phyloP scores from a whole-genome alignment of 345 rosid genomes.

The Trapa incisa region DNA sequence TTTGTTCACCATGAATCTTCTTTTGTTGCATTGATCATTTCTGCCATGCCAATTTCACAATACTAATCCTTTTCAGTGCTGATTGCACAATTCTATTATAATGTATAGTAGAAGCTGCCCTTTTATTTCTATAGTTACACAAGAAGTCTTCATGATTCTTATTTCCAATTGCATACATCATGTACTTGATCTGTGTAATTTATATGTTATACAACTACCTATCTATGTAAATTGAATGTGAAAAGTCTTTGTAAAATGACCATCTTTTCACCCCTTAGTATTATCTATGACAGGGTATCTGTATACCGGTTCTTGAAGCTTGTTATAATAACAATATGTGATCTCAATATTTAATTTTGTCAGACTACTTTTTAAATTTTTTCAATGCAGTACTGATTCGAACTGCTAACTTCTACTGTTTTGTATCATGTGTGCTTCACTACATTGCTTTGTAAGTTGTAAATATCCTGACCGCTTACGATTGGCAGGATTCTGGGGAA shows the following conservation, averaged over 20 bases:
- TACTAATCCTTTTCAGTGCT: no score
- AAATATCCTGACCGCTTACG: conserved; percentile 9
- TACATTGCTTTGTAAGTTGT: background rate
- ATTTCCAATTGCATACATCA: background rate
- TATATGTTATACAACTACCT: background rate
- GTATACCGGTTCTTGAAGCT: background rate
- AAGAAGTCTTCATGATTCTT: background rate
- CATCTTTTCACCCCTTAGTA: background rate
- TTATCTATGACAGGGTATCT: background rate
- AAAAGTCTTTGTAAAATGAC: background rate
- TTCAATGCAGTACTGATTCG: background rate
- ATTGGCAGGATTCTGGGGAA: conserved; percentile 56
- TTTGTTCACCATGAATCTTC: conserved; percentile 18
- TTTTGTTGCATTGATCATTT: conserved; percentile 4
- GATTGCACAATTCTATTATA: background rate
- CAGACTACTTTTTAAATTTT: background rate
- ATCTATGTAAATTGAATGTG: background rate
- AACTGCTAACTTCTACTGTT: background rate
- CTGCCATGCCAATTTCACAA: background rate
- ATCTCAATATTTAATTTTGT: background rate
- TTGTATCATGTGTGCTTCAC: background rate
- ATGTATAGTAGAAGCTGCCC: background rate
- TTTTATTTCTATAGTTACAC: background rate
- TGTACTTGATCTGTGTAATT: background rate
- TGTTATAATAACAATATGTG: background rate